These are phyloP conservation scores for Tetraselmis chui DNA, from an alignment of 139 green algal genomes.

Conservation along the genomic window DNA sequence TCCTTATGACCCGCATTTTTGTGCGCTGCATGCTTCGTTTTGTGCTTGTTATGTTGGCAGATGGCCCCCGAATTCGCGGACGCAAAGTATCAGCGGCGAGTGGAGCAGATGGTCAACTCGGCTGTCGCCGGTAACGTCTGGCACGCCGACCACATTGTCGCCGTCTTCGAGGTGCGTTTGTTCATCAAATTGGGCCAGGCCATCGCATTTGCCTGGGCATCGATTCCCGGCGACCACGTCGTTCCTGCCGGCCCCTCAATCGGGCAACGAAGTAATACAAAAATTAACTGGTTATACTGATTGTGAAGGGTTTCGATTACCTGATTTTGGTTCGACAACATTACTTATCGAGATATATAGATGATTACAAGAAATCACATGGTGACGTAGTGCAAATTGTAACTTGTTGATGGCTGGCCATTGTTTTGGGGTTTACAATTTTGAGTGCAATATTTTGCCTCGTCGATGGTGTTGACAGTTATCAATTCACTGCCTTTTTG, in stretches of 20 bases:
- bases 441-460: neutral
- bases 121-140: conserved; percentile 71
- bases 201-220: too few relatives aligned
- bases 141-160: conserved; percentile 82
- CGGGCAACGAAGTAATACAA: too few relatives aligned
- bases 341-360: neutral
- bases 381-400: too few relatives aligned
- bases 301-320: neutral
- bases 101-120: conserved; percentile 8
- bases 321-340: neutral
- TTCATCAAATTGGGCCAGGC: neutral
- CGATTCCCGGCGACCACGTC: too few relatives aligned
- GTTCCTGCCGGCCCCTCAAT: too few relatives aligned
- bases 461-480: neutral
- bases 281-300: too few relatives aligned
- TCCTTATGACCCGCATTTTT: conserved; percentile 22
- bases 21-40: neutral
- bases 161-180: conserved; percentile 54
- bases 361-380: too few relatives aligned
- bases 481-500: neutral
- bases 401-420: too few relatives aligned
- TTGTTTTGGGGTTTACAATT: neutral
- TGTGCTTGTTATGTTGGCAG: too few relatives aligned
- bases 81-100: conserved; percentile 4
- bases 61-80: neutral